These are phyloP conservation scores for Gliomastix tumulicola DNA, from an alignment of 2,329 filamentous ascomycete species.

Conservation along the genomic window DNA sequence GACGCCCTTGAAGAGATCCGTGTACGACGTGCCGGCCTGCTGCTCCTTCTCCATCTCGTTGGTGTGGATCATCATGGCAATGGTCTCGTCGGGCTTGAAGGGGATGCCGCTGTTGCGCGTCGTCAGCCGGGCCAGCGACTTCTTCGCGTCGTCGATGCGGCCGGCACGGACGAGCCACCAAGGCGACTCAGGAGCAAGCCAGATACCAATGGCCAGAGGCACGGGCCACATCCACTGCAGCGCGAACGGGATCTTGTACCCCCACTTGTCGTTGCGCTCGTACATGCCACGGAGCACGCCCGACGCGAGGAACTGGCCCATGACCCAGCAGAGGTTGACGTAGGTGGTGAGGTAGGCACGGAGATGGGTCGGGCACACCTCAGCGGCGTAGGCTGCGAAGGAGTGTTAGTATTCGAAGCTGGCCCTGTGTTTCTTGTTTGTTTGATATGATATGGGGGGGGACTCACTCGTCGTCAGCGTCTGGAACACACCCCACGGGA, in stretches of 20 bases:
- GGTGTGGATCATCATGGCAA: slow-evolving; percentile 50
- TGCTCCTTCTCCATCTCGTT: slow-evolving; percentile 41
- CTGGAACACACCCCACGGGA: slow-evolving; percentile 40
- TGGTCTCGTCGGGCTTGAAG: slow-evolving; percentile 26
- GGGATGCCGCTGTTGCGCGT: slow-evolving; percentile 21
- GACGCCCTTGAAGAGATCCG: slow-evolving; percentile 38
- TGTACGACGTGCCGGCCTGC: slow-evolving; percentile 31
- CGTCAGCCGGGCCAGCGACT: slow-evolving; percentile 53
- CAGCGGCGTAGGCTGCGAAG: slow-evolving; percentile 30
- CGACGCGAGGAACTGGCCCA: slow-evolving; percentile 29
- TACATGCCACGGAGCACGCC: slow-evolving; percentile 28
- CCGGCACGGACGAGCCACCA: slow-evolving; percentile 25
- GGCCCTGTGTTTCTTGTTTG: too few species aligned
- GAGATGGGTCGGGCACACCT: slow-evolving; percentile 18
- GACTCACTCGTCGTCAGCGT: too few species aligned
- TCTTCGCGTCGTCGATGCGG: slow-evolving; percentile 31
- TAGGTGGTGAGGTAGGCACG: slow-evolving; percentile 19
- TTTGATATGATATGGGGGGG: too few species aligned
- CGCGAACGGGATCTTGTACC: slow-evolving; percentile 26
- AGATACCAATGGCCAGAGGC: slow-evolving; percentile 14
- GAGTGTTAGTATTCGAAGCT: too few species aligned
- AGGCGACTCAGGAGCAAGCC: slow-evolving; percentile 20
- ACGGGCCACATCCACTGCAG: slow-evolving; percentile 25
- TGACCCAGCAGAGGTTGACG: slow-evolving; percentile 6
- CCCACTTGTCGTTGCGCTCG: slow-evolving; percentile 21